A percentile compares a stretch with the other conserved stretches of the same genome.
phyloP scores from a whole-genome alignment of 495 filamentous ascomycete genomes.

The Polyplosphaeria fusca region DNA sequence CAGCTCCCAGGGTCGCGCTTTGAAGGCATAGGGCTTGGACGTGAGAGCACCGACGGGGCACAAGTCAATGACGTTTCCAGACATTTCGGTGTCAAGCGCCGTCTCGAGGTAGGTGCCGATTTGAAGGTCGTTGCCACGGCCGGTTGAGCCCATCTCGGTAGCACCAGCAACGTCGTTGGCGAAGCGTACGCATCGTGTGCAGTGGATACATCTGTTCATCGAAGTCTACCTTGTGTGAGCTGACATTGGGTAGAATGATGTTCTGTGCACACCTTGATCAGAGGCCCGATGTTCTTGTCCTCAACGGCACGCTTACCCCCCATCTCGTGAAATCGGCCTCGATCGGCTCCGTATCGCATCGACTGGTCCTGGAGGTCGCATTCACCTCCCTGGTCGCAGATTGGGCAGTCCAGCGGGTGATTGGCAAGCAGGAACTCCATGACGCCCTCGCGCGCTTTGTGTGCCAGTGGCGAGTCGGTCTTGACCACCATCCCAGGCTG shows the following conservation, averaged over 20 bases:
- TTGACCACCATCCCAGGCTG: constrained; percentile 98
- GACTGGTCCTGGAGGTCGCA: constrained; percentile 99
- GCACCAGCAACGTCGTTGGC: constrained; percentile 96
- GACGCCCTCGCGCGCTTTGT: constrained; percentile 96
- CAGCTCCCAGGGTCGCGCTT: constrained; percentile 92
- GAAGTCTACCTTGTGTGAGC: constrained; percentile 59
- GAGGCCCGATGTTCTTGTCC: constrained; percentile 98
- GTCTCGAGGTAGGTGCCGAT: constrained; percentile 96
- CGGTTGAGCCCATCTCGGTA: constrained; percentile 87
- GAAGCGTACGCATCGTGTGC: constrained; percentile 95
- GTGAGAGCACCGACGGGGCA: constrained; percentile 96
- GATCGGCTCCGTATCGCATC: constrained; percentile 95
- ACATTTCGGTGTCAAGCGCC: constrained; percentile 87
- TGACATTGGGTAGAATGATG: background rate
- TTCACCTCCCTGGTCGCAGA: constrained; percentile 98
- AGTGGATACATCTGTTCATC: constrained; percentile 99
- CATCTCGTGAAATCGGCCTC: constrained; percentile 93
- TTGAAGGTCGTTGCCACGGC: constrained; percentile 93
- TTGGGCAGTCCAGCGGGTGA: constrained; percentile 92
- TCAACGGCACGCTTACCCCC: constrained; percentile 94
- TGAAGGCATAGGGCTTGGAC: constrained; percentile 97
- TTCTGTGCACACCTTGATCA: constrained; percentile 65
- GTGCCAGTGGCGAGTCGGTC: constrained; percentile 89
- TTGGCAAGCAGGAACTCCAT: constrained; percentile 99
- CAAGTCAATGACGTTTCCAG: constrained; percentile 95